A percentile compares a stretch with the other conserved stretches of the same genome.
These are phyloP conservation scores for Ophiostoma pallidulum DNA, from an alignment of 2,329 filamentous ascomycete species.

Conservation along the genomic window DNA sequence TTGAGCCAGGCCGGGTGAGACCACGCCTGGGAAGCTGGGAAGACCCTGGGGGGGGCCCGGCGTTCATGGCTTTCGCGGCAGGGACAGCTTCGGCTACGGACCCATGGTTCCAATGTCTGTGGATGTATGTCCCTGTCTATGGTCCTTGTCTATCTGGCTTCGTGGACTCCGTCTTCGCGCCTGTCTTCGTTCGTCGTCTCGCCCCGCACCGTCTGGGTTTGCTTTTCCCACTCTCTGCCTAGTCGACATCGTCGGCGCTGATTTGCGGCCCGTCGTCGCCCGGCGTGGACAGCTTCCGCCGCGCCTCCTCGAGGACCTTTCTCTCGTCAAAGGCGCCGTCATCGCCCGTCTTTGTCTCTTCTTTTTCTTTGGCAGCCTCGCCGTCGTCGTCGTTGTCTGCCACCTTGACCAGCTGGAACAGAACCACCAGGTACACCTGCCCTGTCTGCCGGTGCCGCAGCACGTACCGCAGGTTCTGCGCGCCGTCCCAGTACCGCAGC, in stretches of 20 bases:
- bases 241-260: constrained; percentile 37
- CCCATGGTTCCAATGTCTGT: too few species aligned
- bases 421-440: constrained; percentile 68
- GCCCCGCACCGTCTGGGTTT: too few species aligned
- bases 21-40: too few species aligned
- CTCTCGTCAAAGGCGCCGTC: constrained; percentile 15
- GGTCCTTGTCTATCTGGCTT: too few species aligned
- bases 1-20: too few species aligned
- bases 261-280: constrained; percentile 20
- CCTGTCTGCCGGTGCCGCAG: constrained; percentile 70
- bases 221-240: not conserved
- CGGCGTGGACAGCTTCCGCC: constrained; percentile 24
- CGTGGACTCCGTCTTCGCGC: too few species aligned
- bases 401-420: constrained; percentile 67
- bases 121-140: too few species aligned
- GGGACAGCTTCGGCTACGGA: too few species aligned
- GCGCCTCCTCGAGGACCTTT: constrained; percentile 29
- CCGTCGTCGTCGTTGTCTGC: constrained; percentile 54
- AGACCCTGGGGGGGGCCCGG: too few species aligned
- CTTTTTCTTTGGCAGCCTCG: constrained; percentile 35
- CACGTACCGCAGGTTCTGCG: constrained; percentile 76
- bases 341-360: not conserved
- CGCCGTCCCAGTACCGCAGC: constrained; percentile 71
- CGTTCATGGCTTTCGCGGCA: too few species aligned
- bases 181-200: too few species aligned